A percentile compares a stretch with the other conserved stretches of the same genome.
These are phyloP conservation scores for Sedum album DNA, from an alignment of 164 flowering plant species.

Conservation along the genomic window DNA sequence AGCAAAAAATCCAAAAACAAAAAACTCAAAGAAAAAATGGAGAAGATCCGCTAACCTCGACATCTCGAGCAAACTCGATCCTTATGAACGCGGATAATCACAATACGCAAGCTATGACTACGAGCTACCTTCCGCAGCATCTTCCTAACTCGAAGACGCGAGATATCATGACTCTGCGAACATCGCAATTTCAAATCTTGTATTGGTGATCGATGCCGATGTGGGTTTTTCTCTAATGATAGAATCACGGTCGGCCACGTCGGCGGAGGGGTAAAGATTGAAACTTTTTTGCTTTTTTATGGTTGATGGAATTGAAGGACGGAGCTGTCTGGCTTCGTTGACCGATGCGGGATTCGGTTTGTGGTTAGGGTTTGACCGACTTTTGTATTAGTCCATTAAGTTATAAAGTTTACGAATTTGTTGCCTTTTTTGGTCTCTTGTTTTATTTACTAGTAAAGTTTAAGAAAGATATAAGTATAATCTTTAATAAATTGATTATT, in stretches of 20 bases:
- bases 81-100: no score
- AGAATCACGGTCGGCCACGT: not conserved
- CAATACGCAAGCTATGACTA: no score
- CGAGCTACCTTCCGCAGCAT: not conserved
- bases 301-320: not conserved
- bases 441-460: no score
- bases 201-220: not conserved
- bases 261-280: not conserved
- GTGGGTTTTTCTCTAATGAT: not conserved
- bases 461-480: no score
- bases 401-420: not conserved
- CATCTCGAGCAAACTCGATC: not conserved
- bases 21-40: not conserved
- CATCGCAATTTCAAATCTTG: not conserved
- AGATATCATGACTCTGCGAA: not conserved
- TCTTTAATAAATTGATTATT: no score
- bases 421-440: no score
- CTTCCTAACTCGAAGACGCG: not conserved
- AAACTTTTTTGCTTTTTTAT: not conserved
- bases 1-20: not conserved
- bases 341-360: no score
- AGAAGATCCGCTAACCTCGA: slow-evolving; percentile 3
- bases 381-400: not conserved
- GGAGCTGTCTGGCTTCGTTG: not conserved
- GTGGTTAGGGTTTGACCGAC: not conserved